These are phyloP conservation scores for Thraustochytrium striatum DNA, from an alignment of 352 stramenopile genomes.

Conservation along the genomic window DNA sequence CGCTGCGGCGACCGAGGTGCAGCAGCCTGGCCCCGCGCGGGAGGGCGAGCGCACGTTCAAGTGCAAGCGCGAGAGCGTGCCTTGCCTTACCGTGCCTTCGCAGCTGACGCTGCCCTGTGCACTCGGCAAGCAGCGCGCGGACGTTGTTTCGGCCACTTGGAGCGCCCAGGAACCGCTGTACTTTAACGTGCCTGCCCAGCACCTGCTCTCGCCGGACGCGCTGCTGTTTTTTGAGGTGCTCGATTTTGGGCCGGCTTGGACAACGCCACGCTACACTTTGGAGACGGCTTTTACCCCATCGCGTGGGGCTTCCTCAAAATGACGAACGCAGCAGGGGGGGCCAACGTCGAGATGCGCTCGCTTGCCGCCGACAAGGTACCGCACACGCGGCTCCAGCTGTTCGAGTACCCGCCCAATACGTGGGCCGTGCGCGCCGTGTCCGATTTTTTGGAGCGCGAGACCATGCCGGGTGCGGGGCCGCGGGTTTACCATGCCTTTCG, in stretches of 20 bases:
- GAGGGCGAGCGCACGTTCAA: background rate
- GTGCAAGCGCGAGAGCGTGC: background rate
- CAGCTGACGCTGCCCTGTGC: conserved; percentile 18
- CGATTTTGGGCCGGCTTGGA: conserved; percentile 29
- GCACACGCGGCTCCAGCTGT: conserved; percentile 7
- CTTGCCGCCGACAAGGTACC: background rate
- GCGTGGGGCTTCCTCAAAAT: conserved; percentile 36
- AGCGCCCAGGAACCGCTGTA: background rate
- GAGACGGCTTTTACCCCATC: conserved; percentile 25
- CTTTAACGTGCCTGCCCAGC: conserved; percentile 23
- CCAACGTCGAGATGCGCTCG: background rate
- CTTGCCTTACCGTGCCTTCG: background rate
- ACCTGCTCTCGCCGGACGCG: background rate
- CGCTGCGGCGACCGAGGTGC: background rate
- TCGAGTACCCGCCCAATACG: conserved; percentile 7
- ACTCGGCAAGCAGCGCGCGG: background rate
- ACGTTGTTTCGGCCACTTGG: background rate
- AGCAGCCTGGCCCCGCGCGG: too few species aligned
- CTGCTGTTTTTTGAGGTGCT: conserved; percentile 42
- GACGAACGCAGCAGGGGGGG: background rate
- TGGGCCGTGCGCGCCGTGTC: background rate
- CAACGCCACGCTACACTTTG: background rate
- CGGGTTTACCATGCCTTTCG: conserved; percentile 23
- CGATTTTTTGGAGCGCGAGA: background rate
- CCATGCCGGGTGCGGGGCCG: background rate